These are phyloP conservation scores for Trifolium fragiferum DNA, from an alignment of 306 rosid species.

Conservation along the genomic window DNA sequence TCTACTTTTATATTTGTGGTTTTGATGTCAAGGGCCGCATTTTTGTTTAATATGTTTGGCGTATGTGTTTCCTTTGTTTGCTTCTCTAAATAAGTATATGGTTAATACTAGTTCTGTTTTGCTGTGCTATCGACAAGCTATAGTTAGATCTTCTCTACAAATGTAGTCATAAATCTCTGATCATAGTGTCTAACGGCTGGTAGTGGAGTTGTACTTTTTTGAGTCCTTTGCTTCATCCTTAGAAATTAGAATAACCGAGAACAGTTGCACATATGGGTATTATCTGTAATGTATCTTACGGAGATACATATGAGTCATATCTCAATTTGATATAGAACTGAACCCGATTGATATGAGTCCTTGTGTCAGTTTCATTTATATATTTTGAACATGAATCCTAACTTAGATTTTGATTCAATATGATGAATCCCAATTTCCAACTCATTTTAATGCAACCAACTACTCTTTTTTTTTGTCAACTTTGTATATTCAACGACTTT, in stretches of 20 bases:
- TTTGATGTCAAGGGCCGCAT: constrained; percentile 34
- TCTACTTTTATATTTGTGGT: neutral
- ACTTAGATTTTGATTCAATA: neutral
- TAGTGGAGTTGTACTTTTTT: constrained; percentile 22
- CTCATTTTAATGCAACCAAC: neutral
- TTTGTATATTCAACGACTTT: neutral
- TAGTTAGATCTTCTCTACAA: neutral
- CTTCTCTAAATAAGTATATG: constrained; percentile 8
- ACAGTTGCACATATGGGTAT: neutral
- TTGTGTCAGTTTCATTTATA: neutral
- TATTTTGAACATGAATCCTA: neutral
- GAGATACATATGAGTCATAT: neutral
- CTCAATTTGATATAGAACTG: neutral
- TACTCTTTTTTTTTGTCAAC: neutral
- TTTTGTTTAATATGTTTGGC: constrained; percentile 6
- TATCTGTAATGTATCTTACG: neutral
- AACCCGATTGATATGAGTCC: neutral
- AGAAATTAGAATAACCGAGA: constrained; percentile 13
- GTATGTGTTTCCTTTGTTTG: constrained; percentile 11
- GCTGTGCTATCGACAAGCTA: constrained; percentile 1
- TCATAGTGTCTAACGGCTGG: constrained; percentile 3
- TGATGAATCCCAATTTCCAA: neutral
- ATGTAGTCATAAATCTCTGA: neutral
- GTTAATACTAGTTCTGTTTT: constrained; percentile 20
- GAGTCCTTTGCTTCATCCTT: neutral